Percentiles rank a stretch among this genome's conserved stretches.
Conservation (phyloP, 495 filamentous ascomycete species). For the Durotheca rogersii region DNA sequence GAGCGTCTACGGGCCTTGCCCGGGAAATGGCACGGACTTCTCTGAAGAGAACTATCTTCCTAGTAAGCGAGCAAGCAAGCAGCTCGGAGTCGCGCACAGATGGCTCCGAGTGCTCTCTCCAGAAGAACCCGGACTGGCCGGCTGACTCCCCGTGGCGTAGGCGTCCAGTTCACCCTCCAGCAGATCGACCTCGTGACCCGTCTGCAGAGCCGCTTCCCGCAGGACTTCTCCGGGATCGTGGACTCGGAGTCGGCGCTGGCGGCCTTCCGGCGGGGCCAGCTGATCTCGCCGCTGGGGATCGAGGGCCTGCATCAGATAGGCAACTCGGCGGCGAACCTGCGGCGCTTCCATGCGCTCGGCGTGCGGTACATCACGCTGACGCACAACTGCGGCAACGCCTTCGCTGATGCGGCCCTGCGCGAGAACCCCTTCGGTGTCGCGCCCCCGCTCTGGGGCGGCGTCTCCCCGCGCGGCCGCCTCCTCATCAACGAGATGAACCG, state of each 20-base stretch:
- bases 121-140: slow-evolving; percentile 3
- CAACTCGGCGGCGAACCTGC: slow-evolving; percentile 75
- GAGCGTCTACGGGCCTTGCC: slow-evolving; percentile 83
- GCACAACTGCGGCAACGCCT: slow-evolving; percentile 91
- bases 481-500: slow-evolving; percentile 79
- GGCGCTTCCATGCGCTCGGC: slow-evolving; percentile 73
- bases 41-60: slow-evolving; percentile 66
- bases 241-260: slow-evolving; percentile 59
- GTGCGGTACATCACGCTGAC: slow-evolving; percentile 89
- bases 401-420: slow-evolving; percentile 77
- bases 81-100: too few species aligned
- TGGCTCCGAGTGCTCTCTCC: not conserved
- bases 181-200: slow-evolving; percentile 82
- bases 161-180: slow-evolving; percentile 69
- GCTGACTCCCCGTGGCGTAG: too few species aligned
- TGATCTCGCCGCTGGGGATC: slow-evolving; percentile 71
- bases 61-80: slow-evolving; percentile 29
- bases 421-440: slow-evolving; percentile 49
- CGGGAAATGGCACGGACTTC: slow-evolving; percentile 67
- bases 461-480: slow-evolving; percentile 66
- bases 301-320: slow-evolving; percentile 96
- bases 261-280: slow-evolving; percentile 58
- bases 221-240: slow-evolving; percentile 63
- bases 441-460: slow-evolving; percentile 57
- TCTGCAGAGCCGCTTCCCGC: slow-evolving; percentile 65